phyloP scores from a whole-genome alignment of 768 basidiomycete genomes.

The Mycena indigotica region DNA sequence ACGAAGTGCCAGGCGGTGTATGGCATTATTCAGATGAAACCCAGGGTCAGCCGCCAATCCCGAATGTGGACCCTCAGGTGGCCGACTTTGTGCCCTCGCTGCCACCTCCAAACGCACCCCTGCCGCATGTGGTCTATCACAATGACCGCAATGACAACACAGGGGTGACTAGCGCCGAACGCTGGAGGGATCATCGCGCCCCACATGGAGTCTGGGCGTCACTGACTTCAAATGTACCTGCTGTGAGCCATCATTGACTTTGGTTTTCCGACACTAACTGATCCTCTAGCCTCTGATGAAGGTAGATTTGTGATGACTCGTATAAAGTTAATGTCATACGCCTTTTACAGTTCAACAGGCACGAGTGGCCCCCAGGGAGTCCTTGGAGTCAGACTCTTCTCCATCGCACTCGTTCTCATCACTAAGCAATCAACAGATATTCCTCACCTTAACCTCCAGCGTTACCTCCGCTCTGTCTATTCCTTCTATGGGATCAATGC shows the following conservation, averaged over 20 bases:
- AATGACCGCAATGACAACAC: slow-evolving; percentile 25
- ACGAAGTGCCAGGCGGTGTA: slow-evolving; percentile 38
- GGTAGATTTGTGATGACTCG: neutral
- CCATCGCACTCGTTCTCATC: neutral
- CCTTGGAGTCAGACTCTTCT: slow-evolving; percentile 31
- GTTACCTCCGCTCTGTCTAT: slow-evolving; percentile 45
- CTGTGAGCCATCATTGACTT: slow-evolving; percentile 28
- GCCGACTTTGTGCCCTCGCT: slow-evolving; percentile 40
- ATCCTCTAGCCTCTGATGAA: slow-evolving; percentile 44
- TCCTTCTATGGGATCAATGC: slow-evolving; percentile 44
- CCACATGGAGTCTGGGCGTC: slow-evolving; percentile 42
- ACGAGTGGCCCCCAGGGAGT: slow-evolving; percentile 34
- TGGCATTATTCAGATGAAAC: slow-evolving; percentile 44
- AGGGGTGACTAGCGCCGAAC: slow-evolving; percentile 22
- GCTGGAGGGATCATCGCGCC: slow-evolving; percentile 35
- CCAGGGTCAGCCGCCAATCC: slow-evolving; percentile 33
- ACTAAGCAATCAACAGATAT: slow-evolving; percentile 29
- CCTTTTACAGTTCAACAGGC: slow-evolving; percentile 33
- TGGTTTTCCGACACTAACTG: slow-evolving; percentile 38
- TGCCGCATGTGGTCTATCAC: slow-evolving; percentile 27
- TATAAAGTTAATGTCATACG: neutral
- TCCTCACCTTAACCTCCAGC: slow-evolving; percentile 34
- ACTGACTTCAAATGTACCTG: slow-evolving; percentile 37
- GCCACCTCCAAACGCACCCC: slow-evolving; percentile 33
- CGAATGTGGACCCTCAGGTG: slow-evolving; percentile 33